These are phyloP conservation scores for Diutina rugosa DNA, from an alignment of 1,139 yeast species.

Conservation along the genomic window DNA sequence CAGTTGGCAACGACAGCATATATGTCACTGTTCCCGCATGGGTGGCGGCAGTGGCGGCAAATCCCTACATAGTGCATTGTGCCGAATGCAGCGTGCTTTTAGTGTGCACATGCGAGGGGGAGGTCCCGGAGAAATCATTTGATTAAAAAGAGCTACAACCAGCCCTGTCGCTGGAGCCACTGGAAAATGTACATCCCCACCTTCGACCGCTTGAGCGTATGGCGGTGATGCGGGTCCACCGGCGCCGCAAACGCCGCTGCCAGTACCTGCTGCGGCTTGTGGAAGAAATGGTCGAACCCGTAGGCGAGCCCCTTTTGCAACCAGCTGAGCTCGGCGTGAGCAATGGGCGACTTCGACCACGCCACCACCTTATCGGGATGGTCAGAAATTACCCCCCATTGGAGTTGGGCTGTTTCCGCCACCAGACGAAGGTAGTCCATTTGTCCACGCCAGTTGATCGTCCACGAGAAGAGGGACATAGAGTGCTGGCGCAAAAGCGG, in stretches of 20 bases:
- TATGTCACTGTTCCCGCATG: background rate
- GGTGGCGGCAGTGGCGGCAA: background rate
- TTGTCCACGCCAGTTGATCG: constrained; percentile 47
- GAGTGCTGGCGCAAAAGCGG: constrained; percentile 27
- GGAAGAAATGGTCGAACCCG: background rate
- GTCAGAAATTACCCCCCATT: constrained; percentile 49
- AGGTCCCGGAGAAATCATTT: background rate
- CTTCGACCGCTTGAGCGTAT: background rate
- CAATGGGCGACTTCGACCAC: constrained; percentile 5
- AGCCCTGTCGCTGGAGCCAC: background rate
- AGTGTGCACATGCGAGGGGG: background rate
- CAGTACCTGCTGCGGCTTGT: background rate
- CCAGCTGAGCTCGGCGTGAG: background rate
- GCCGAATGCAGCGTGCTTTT: background rate
- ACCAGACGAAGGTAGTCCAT: constrained; percentile 27
- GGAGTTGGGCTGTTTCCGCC: constrained; percentile 14
- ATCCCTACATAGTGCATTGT: background rate
- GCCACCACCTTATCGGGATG: constrained; percentile 32
- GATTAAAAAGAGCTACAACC: background rate
- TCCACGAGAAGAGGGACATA: constrained; percentile 66
- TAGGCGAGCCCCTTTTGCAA: background rate
- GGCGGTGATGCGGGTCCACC: background rate
- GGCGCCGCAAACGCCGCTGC: background rate
- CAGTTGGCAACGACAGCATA: background rate
- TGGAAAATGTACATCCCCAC: background rate